These are phyloP conservation scores for Penicillium manginii DNA, from an alignment of 495 filamentous ascomycete species.

Conservation along the genomic window DNA sequence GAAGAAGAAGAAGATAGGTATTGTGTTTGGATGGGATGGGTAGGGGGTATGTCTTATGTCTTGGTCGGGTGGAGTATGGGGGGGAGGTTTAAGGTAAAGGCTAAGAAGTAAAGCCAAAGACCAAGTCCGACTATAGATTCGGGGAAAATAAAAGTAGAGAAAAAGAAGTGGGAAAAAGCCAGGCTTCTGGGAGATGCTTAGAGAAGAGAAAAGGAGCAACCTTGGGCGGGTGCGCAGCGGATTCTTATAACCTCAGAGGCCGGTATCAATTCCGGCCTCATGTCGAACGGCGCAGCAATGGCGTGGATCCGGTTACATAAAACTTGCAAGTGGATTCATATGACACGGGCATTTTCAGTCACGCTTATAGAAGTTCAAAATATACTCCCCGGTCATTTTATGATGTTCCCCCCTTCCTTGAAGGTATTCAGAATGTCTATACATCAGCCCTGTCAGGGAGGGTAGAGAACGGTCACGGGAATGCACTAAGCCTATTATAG, in stretches of 20 bases:
- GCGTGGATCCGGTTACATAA: conserved; percentile 30
- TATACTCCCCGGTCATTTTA: conserved; percentile 4
- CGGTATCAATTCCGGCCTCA: conserved; percentile 50
- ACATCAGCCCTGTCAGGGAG: conserved; percentile 34
- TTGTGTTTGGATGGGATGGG: conserved; percentile 5
- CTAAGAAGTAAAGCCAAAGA: conserved; percentile 29
- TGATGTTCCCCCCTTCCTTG: conserved; percentile 11
- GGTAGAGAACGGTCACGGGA: conserved; percentile 36
- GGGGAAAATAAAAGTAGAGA: conserved; percentile 18
- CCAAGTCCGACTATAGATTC: conserved; percentile 34
- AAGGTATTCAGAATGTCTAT: conserved; percentile 32
- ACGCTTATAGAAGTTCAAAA: background rate
- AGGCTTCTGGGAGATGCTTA: conserved; percentile 16
- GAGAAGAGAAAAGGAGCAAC: conserved; percentile 21
- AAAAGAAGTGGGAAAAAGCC: conserved; percentile 12
- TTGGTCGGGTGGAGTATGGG: conserved; percentile 26
- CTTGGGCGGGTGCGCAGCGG: conserved; percentile 37
- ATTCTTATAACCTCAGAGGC: conserved; percentile 62
- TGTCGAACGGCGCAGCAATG: conserved; percentile 24
- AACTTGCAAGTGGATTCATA: conserved; percentile 3
- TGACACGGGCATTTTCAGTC: background rate
- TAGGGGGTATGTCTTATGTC: conserved; percentile 2
- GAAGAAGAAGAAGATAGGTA: background rate
- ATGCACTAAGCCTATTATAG: conserved; percentile 38
- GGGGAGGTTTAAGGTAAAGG: conserved; percentile 36